A percentile compares a stretch with the other conserved stretches of the same genome.
Evolutionary conservation across 2,329 filamentous ascomycete genomes (phyloP).

Genomic region (Cordyceps militaris): DNA sequence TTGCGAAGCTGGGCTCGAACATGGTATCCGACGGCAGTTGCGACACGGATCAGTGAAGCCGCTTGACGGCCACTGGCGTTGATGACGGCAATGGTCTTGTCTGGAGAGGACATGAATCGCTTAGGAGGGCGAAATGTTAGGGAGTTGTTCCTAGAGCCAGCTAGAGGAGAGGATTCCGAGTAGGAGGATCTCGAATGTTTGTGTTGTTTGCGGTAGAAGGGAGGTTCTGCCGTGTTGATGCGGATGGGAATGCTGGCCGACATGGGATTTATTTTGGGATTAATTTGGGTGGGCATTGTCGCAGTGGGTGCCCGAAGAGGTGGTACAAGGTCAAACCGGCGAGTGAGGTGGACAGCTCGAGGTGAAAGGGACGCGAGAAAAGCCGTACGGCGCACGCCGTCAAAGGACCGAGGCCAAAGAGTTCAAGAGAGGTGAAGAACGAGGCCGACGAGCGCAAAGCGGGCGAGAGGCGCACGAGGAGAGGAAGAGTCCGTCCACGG

Average conservation of each 20-base stretch:
- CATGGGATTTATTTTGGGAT: constrained; percentile 33
- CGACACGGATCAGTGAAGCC: constrained; percentile 88
- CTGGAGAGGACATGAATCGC: constrained; percentile 50
- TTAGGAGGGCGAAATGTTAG: constrained; percentile 54
- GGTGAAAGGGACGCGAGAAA: not conserved
- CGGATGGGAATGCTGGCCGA: constrained; percentile 32
- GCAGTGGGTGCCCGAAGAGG: constrained; percentile 9
- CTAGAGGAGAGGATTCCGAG: constrained; percentile 51
- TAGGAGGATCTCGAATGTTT: constrained; percentile 58
- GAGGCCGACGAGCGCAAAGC: not conserved
- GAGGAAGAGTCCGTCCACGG: not conserved
- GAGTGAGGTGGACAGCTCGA: not conserved
- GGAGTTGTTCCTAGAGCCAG: constrained; percentile 50
- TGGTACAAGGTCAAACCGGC: constrained; percentile 3
- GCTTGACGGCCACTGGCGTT: constrained; percentile 95
- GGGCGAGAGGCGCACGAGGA: not conserved
- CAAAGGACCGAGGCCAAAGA: not conserved
- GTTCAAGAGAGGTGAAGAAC: not conserved
- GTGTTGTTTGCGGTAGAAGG: constrained; percentile 38
- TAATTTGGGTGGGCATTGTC: constrained; percentile 33
- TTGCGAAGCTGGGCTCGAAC: constrained; percentile 89
- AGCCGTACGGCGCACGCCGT: not conserved
- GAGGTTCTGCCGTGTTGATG: constrained; percentile 27
- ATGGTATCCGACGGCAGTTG: constrained; percentile 85
- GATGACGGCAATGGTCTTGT: constrained; percentile 86